Conservation (phyloP, 2,329 filamentous ascomycete genomes). For the Colletotrichum lindemuthianum region DNA sequence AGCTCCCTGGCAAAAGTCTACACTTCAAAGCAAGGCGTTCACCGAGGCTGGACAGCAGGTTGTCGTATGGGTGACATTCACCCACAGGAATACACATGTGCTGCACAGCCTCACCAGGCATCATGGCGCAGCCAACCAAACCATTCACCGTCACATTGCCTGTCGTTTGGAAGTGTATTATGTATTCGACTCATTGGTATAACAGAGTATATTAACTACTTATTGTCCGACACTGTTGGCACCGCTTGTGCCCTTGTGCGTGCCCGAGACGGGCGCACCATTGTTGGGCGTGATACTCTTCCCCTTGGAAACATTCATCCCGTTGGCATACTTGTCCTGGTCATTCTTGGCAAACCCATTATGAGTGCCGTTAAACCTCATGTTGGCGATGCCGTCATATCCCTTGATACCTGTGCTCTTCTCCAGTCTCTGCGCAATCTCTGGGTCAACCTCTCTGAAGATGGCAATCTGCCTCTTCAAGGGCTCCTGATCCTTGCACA, state of each 20-base stretch:
- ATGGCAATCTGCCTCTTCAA: slow-evolving; percentile 73
- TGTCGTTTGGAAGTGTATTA: neutral
- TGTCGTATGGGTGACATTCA: neutral
- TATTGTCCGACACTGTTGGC: neutral
- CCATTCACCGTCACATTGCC: too few relatives aligned
- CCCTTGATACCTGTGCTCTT: slow-evolving; percentile 71
- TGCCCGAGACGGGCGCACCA: slow-evolving; percentile 10
- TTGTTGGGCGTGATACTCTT: slow-evolving; percentile 16
- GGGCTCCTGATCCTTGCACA: slow-evolving; percentile 67
- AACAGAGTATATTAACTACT: neutral
- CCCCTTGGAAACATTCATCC: slow-evolving; percentile 44
- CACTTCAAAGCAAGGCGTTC: neutral
- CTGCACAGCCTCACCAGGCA: slow-evolving; percentile 28
- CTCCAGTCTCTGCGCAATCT: slow-evolving; percentile 67
- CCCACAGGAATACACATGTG: neutral
- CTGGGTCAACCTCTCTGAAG: slow-evolving; percentile 69
- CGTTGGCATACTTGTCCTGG: slow-evolving; percentile 60
- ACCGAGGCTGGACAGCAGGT: neutral
- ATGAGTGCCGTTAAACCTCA: slow-evolving; percentile 69
- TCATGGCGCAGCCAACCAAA: neutral
- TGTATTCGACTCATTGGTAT: neutral
- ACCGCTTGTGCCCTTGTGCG: slow-evolving; percentile 1
- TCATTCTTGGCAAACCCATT: slow-evolving; percentile 66
- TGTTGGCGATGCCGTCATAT: slow-evolving; percentile 63
- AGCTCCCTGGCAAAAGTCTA: too few relatives aligned